Evolutionary conservation across 306 rosid genomes (phyloP), one percentile per base, ranked within the genome.

Genomic region (Cucurbita pepo): DNA sequence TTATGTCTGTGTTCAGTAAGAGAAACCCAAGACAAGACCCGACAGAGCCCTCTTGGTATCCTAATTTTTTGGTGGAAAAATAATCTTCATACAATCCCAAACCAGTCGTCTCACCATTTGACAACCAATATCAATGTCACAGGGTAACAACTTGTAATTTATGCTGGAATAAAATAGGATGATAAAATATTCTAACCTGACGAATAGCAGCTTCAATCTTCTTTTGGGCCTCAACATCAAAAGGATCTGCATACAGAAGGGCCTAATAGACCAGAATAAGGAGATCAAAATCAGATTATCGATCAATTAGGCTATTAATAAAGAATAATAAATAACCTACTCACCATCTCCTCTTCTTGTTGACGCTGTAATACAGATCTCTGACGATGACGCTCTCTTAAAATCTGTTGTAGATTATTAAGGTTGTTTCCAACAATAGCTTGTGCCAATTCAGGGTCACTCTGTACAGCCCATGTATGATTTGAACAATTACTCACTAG

Each of bases 121-220:
- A 74, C 77, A 19, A 30, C 45, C 56, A 21, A 57, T 19, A 43
- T 52, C 38, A 70, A 59, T 25, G 47, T 36, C 69, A 5, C 10
- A 10, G 10, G 72, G 58, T 1, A 19, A 56, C 25, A n/a, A 59
- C 51, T 37, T 30, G 48, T 74, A 58, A 61, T 43, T 73, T 74
- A 1, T 12, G 71, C 41, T 40, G 18, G 47, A 22, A 16, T 9
- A 15, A 60, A 45, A 75, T 22, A 54, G 41, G 30, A 53, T 40
- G 14, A 43, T 55, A 55, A 72, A 55, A 15, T n/a, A 43, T 14
- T 60, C 79, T 77, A 34, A 90, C 98, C 96, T 94, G 98, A 18
- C 85, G 97, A 47, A 94, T 90, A 54, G 97, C 88, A 82, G 98
- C 98, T 89, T 94, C 98, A 80, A 90, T 94, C 86, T 91, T 94